Base-by-base conservation (phyloP, 2,329 filamentous ascomycete species). In the Neofusicoccum parvum region DNA sequence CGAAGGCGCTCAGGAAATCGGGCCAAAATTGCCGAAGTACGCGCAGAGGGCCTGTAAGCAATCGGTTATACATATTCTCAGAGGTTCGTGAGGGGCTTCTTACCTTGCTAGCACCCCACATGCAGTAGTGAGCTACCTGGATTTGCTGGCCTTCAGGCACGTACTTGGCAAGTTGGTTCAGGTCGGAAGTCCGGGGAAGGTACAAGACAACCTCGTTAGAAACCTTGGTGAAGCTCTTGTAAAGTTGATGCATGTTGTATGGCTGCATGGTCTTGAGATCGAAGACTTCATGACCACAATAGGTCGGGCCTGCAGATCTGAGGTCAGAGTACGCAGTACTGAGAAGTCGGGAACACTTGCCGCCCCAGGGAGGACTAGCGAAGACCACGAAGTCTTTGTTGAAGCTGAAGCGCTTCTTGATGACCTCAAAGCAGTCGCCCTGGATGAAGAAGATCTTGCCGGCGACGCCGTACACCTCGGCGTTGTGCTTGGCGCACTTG, bases 401-500 rank as follows among this genome's bases (percentile, higher is more conserved):
- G 14, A 80, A 77, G n/a, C 80, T 79, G 48, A 87, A 79, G 62
- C 83, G 79, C 41, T 79, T 80, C 69, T 83, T 78, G 27, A 96
- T 78, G 54, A 88, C 87, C 41, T 91, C 85, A 73, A 99, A 96
- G 75, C 91, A 95, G 79, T 98, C 94, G 3, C 90, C 94, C 64
- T 91, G 83, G 43, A 97, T 85, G 90, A 93, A 99, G 64, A 88
- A 91, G 72, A 99, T 94, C 73, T 87, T 88, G 56, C 89, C 86
- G 2, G 82, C 81, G 0, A 97, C 91, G 3, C 90, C 94, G 75
- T 97, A 96, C 51, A 98, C 81, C 64, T 87, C 83, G 7, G 95
- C 93, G 75, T 99, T 99, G 76, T 96, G 89, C 80, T 96, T 94
- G 32, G 93, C 95, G 78, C 96, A 99, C 51, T 90, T 89, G 6